Conservation (phyloP, 345 rosid genomes). For the Camelina neglecta region DNA sequence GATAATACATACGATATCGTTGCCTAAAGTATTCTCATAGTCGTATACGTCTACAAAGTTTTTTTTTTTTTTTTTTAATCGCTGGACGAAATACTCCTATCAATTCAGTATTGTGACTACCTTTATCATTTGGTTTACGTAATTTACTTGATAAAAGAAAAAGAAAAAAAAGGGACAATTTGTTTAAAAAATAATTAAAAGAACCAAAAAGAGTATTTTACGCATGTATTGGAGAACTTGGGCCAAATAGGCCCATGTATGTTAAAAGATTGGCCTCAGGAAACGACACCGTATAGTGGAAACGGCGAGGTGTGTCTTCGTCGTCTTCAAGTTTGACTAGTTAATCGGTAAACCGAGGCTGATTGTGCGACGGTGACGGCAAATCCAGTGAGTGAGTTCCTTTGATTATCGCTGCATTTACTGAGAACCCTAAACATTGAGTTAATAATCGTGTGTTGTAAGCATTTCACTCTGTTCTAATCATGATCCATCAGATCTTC, state of each 20-base stretch:
- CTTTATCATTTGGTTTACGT: background rate
- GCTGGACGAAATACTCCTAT: background rate
- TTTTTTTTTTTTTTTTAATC: background rate
- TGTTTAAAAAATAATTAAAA: background rate
- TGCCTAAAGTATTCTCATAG: background rate
- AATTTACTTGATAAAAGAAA: background rate
- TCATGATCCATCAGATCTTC: slow-evolving; percentile 2
- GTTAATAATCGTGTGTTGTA: background rate
- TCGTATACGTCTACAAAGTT: background rate
- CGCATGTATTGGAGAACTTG: background rate
- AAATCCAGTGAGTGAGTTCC: slow-evolving; percentile 28
- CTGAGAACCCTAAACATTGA: too few relatives aligned
- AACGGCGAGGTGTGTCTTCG: slow-evolving; percentile 19
- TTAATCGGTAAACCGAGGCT: slow-evolving; percentile 31
- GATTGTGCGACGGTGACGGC: slow-evolving; percentile 37
- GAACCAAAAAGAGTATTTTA: too few relatives aligned
- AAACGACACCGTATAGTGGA: slow-evolving; percentile 6
- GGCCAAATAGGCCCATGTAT: slow-evolving; percentile 35
- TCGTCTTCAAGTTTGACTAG: slow-evolving; percentile 19
- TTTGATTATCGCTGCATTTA: background rate
- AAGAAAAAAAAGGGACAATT: background rate
- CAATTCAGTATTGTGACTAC: background rate
- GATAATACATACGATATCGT: background rate
- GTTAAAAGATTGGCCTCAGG: background rate
- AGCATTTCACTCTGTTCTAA: background rate